Percentiles rank a stretch among this genome's conserved stretches.
phyloP scores from a whole-genome alignment of 129 eudicot species.

The Pittosporum tobira region DNA sequence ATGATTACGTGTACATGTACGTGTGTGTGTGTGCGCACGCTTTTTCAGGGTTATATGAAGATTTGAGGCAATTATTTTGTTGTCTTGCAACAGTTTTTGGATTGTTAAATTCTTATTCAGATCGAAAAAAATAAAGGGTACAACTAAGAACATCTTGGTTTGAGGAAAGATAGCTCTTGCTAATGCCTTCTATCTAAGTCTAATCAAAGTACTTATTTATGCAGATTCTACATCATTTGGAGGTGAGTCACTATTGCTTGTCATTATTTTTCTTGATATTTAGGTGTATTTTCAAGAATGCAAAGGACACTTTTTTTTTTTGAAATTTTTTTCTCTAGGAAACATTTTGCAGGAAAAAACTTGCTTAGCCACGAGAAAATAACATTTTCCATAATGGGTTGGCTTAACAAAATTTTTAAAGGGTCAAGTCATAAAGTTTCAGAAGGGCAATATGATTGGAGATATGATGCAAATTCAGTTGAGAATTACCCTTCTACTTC shows the following conservation, averaged over 20 bases:
- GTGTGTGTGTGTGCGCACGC: no score
- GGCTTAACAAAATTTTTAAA: conserved; percentile 62
- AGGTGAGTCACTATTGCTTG: conserved; percentile 15
- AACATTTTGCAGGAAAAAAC: conserved; percentile 33
- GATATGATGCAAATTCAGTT: conserved; percentile 37
- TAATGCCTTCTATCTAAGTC: neutral
- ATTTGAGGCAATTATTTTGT: neutral
- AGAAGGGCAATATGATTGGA: no score
- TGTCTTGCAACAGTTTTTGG: conserved; percentile 2
- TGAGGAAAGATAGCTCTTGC: neutral
- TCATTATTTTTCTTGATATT: no score
- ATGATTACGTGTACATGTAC: no score
- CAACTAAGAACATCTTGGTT: conserved; percentile 4
- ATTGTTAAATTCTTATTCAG: conserved; percentile 3
- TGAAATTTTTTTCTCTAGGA: no score
- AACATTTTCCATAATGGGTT: conserved; percentile 45
- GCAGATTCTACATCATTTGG: neutral
- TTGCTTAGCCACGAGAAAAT: conserved; percentile 26
- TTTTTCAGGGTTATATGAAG: neutral
- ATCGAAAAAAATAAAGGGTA: conserved; percentile 6
- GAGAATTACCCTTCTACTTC: conserved; percentile 69
- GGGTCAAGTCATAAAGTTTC: conserved; percentile 54
- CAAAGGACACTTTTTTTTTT: no score
- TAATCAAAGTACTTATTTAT: neutral
- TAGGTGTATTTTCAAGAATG: no score